Percentiles rank a stretch among this genome's conserved stretches.
Evolutionary conservation across 352 stramenopile genomes (phyloP).

Genomic region (Thalassiosira livingstoniorum): DNA sequence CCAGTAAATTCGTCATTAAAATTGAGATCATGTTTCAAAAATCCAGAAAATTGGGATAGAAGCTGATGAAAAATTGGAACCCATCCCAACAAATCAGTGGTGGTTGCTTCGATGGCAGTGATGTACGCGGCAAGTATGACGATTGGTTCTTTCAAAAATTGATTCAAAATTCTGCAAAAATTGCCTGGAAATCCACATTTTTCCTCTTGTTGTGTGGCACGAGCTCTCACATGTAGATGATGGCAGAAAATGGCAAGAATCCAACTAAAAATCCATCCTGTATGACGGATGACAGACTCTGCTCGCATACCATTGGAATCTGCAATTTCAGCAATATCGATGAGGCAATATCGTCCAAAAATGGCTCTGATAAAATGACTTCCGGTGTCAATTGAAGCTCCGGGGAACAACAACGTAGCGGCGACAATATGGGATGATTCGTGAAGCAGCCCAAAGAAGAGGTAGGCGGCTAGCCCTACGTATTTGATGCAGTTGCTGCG

Average conservation of each 20-base stretch:
- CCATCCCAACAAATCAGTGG: constrained; percentile 73
- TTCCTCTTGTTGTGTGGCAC: neutral
- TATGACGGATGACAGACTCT: constrained; percentile 54
- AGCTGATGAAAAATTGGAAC: constrained; percentile 23
- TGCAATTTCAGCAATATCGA: constrained; percentile 10
- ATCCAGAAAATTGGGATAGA: neutral
- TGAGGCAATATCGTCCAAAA: constrained; percentile 47
- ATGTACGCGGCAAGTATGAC: constrained; percentile 52
- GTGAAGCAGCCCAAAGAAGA: constrained; percentile 71
- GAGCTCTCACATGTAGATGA: neutral
- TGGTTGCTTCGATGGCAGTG: constrained; percentile 72
- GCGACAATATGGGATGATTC: constrained; percentile 66
- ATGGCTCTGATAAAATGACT: constrained; percentile 23
- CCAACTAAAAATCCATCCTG: constrained; percentile 74
- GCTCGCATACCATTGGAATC: neutral
- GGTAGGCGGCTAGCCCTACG: constrained; percentile 34
- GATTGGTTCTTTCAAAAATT: constrained; percentile 8
- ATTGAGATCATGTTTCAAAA: neutral
- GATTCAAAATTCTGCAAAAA: neutral
- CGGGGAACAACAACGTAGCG: constrained; percentile 3
- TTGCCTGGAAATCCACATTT: neutral
- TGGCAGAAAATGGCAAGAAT: constrained; percentile 36
- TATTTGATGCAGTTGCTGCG: neutral
- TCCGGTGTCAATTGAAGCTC: neutral
- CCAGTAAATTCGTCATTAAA: neutral